Evolutionary conservation across 768 basidiomycete genomes (phyloP).

Genomic region (Mycena polygramma): DNA sequence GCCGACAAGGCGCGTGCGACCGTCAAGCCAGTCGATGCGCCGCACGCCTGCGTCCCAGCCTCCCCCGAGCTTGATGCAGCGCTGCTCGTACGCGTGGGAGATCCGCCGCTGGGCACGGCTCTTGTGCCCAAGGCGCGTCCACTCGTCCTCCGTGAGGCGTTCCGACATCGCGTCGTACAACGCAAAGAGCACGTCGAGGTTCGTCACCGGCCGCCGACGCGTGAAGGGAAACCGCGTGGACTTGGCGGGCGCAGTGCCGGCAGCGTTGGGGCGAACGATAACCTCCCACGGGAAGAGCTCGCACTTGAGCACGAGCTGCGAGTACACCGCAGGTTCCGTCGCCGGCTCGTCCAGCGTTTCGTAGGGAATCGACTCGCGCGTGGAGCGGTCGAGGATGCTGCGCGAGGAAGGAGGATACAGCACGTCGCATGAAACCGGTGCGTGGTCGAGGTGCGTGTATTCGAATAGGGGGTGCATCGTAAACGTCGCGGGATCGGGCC

Average conservation of each 20-base stretch:
- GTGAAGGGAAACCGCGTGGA: conserved; percentile 23
- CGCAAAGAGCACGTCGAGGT: conserved; percentile 73
- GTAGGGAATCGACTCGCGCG: conserved; percentile 65
- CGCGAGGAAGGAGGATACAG: conserved; percentile 68
- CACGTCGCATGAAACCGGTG: conserved; percentile 75
- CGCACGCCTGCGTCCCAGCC: conserved; percentile 80
- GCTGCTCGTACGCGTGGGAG: conserved; percentile 71
- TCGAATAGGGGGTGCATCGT: conserved; percentile 74
- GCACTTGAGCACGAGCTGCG: conserved; percentile 64
- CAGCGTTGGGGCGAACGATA: conserved; percentile 53
- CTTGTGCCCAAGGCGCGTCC: conserved; percentile 69
- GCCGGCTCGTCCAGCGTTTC: conserved; percentile 73
- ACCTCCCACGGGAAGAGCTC: conserved; percentile 75
- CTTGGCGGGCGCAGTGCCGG: neutral
- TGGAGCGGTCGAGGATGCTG: conserved; percentile 68
- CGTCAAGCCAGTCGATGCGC: conserved; percentile 74
- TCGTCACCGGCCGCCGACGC: conserved; percentile 58
- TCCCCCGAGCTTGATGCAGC: conserved; percentile 71
- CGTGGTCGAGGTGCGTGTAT: conserved; percentile 64
- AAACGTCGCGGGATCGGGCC: conserved; percentile 27
- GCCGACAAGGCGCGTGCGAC: conserved; percentile 70
- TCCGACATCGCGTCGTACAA: conserved; percentile 67
- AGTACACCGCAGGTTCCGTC: conserved; percentile 69
- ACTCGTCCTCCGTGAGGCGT: conserved; percentile 74
- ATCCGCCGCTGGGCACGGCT: conserved; percentile 71